Base-by-base conservation (phyloP, 2,329 filamentous ascomycete genomes). In the Neofusicoccum sp. region DNA sequence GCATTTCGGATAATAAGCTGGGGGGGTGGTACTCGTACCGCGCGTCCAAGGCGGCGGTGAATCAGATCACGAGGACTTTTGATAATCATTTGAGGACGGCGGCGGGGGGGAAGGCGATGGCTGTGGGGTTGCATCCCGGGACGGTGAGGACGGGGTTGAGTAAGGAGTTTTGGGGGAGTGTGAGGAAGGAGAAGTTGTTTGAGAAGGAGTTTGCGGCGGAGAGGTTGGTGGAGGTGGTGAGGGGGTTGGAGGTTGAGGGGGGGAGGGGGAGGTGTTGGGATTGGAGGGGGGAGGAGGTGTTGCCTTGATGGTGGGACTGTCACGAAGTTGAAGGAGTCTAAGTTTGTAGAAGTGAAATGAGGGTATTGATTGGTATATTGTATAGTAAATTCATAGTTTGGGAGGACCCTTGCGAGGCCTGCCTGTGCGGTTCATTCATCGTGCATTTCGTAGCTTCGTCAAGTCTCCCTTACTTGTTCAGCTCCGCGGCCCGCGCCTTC, bases 1-100 rank as follows among this genome's bases (percentile, higher is more conserved):
- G 84, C 33, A 88, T 89, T 24, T 78, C 82, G 0, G 89, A 93
- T 67, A 93, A 96, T 68, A 70, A 76, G 2, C 78, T 87, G 0
- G 91, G 90, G 2, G 91, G 91, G 0, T 95, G 90, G 91, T 96
- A 91, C 73, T 86, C 82, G 60, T 95, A 95, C 73, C 86, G 91
- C 12, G 84, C 88, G 6, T 88, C 84, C 58, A 96, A 95, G 74
- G 85, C 89, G 0, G 89, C 82, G 2, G 85, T 93, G 3, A 91
- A 87, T 65, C 87, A 87, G 68, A 61, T 91, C 11, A 84, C 85
- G 6, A 89, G 87, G 75, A 88, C 84, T 6, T 86, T 91, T 63
- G 90, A 95, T 71, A 80, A 89, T 30, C 83, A 86, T 69, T 75
- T 95, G 33, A 74, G 74, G 36, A 78, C 81, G 3, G 79, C 81